Evolutionary conservation across 768 basidiomycete genomes (phyloP), one percentile per base, ranked within the genome.

Genomic region (Xerocomus spinulosus): DNA sequence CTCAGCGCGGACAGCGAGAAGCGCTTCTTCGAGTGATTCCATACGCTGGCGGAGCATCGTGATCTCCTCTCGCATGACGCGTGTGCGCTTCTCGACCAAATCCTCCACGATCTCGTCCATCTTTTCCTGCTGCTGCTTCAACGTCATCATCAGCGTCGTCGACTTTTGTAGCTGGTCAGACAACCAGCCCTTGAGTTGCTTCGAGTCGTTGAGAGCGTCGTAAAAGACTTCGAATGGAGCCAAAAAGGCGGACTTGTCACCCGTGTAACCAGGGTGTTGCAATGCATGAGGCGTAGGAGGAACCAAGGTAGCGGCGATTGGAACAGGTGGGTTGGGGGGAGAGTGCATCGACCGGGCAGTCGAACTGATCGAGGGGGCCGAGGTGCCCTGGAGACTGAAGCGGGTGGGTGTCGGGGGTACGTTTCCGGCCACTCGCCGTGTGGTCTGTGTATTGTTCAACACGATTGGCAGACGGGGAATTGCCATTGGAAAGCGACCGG

Each of bases 161-260:
- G 83, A 81, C 60, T 77, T 79, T 52, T 79, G 75, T 28, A 91
- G 68, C 66, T 92, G 88, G 37, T 87, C 85, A 20, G 74, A 71
- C 7, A 92, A 73, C 83, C 88, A 89, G 30, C 63, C 58, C 68
- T 91, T 90, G 48, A 92, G 77, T 59, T 87, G 80, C 59, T 80
- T 83, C 14, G 85, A 82, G 63, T 91, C 91, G 46, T 82, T 77
- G 26, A 93, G 78, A 3, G 88, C 83, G 50, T 92, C 89, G 61
- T 91, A 93, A 66, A 93, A 92, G 43, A 76, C 66, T 58, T 85
- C 87, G 55, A 92, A 93, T 3, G 87, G 89, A 0, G 84, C 81
- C 40, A 93, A 69, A 65, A 93, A 93, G 17, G 87, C 83, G 1
- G 79, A 71, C 62, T 85, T 88, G 59, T 85, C 83, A 20, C 78